Base-by-base conservation (phyloP, 495 filamentous ascomycete genomes). In the Hypomontagnella monticulosa region DNA sequence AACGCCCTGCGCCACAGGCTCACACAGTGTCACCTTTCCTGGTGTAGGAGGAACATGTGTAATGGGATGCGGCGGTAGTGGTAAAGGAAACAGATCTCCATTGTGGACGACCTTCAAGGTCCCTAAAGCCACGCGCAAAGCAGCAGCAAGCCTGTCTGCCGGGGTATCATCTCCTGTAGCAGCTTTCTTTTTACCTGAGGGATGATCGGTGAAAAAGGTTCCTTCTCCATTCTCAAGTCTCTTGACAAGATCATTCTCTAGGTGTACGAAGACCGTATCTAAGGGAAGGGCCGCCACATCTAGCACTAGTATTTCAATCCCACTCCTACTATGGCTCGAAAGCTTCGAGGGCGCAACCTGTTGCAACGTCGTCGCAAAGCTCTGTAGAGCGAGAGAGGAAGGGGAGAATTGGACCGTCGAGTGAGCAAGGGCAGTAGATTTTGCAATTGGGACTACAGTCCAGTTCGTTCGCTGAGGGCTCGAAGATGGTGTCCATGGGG, bases 341-440 rank as follows among this genome's bases (percentile, higher is more conserved):
- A 88, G 75, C 73, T 88, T 90, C 69, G 82, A 87, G n/a, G 84
- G 87, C 16, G 82, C 83, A 49, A 85, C 68, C 58, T 76, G 80
- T 59, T 84, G 88, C 55, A 90, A 77, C 4, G 80, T 82, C 37
- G 84, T 79, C 40, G 89, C 80, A 63, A 97, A 93, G 33, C 88
- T 84, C 72, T 96, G 91, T 6, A 96, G 81, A 5, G 91, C 90
- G 37, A 89, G 82, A 8, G 92, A 89, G 8, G 87, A 84, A 18
- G 91, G 87, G n/a, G 94, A 91, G 69, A 97, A 93, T 47, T 91
- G 85, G 12, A 97, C 80, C 1, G 92, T 94, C 1, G 87, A 91
- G 56, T 90, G 86, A 14, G 88, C 82, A 38, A 90, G 80, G 11
- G 82, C 80, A 36, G 80, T 80, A 18, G 85, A 87, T 52, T 77